Base-by-base conservation (phyloP, 805 yeast species). In the Jamesozyma piceae region DNA sequence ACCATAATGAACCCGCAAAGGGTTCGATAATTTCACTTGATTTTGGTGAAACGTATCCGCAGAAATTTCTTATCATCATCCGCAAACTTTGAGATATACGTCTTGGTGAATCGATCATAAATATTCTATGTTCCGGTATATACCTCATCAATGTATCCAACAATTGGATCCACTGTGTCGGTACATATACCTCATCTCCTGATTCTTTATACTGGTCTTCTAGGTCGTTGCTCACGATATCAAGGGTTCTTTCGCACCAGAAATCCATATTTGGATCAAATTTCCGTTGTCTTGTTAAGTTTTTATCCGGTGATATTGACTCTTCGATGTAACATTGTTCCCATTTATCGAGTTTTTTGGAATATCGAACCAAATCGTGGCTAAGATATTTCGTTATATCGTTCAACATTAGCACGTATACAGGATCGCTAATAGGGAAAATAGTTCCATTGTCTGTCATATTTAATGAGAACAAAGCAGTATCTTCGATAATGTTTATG, bases 381-480 rank as follows among this genome's bases (percentile, higher is more conserved):
- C 62, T 40, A 2, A 52, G 42, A 36, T 55, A 47, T 39, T 50
- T 48, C 2, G 58, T 31, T 10, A 60, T 45, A 46, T 60, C 65
- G 42, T 60, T 54, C 13, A 57, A 40, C 51, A 60, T 48, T 10
- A 58, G 18, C 21, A 60, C 45, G 35, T 55, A 55, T 3, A 57
- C 54, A 3, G 63, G 63, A 39, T 60, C 63, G 26, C 55, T 52
- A 15, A 56, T 51, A 43, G 43, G 48, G 36, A 42, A 49, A 11
- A 9, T 14, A 24, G 17, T 22, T 38, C 19, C 41, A 46, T 30
- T 38, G 38, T 6, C 27, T 18, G 21, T 28, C 37, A 28, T 38
- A 36, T 43, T 35, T 37, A 51, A 35, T 3, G 54, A 49, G 13
- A 48, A 47, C 5, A 49, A 39, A 3, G 51, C 46, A 20, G 37